Percentiles rank a stretch among this genome's conserved stretches.
These are phyloP conservation scores for Tulasnella sp. DNA, from an alignment of 768 basidiomycete species.

Conservation along the genomic window DNA sequence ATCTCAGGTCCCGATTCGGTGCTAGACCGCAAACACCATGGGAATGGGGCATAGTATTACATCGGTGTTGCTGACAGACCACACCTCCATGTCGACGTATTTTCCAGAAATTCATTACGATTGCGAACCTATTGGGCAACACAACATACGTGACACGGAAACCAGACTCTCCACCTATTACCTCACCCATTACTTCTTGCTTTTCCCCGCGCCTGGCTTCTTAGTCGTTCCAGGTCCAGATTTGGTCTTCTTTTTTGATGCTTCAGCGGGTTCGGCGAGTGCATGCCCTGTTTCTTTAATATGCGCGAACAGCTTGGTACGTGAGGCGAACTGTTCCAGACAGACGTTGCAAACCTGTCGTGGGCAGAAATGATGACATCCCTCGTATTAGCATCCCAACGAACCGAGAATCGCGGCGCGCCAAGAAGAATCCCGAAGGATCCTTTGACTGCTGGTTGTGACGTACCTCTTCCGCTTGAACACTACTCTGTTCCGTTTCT, in stretches of 20 bases:
- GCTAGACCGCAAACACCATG: too few relatives aligned
- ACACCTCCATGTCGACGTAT: too few relatives aligned
- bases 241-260: neutral
- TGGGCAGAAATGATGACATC: neutral
- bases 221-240: neutral
- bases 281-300: constrained; percentile 63
- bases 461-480: neutral
- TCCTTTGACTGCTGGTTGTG: neutral
- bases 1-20: too few relatives aligned
- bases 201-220: neutral
- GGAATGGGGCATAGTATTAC: too few relatives aligned
- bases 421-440: neutral
- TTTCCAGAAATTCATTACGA: too few relatives aligned
- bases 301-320: constrained; percentile 64
- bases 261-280: constrained; percentile 3
- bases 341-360: constrained; percentile 55
- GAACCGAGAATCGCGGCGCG: neutral
- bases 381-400: neutral
- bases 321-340: constrained; percentile 45
- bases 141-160: neutral
- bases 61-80: too few relatives aligned
- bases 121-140: neutral
- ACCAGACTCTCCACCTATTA: too few relatives aligned
- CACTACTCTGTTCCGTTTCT: constrained; percentile 24
- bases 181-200: neutral